phyloP scores from a whole-genome alignment of 495 filamentous ascomycete genomes.

The Hyaloscypha bicolor region DNA sequence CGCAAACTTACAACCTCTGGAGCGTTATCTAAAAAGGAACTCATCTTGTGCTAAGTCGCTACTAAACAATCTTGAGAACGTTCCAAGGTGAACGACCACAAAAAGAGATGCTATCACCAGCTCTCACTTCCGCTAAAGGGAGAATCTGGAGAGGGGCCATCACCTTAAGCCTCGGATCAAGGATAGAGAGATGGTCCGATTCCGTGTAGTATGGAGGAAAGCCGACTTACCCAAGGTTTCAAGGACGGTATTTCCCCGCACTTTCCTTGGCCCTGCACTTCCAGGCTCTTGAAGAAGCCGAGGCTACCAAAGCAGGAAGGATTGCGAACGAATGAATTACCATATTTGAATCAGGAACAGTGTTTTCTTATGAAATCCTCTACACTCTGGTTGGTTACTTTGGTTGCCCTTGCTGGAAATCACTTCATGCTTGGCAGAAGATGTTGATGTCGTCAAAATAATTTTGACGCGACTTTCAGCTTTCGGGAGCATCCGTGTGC shows the following conservation, averaged over 20 bases:
- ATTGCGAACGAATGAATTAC: background rate
- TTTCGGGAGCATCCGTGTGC: background rate
- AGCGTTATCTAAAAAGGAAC: conserved; percentile 14
- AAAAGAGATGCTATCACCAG: background rate
- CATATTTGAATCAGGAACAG: background rate
- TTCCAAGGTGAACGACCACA: background rate
- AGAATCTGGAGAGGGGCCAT: background rate
- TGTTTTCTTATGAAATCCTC: no score
- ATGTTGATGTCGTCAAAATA: background rate
- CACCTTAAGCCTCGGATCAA: background rate
- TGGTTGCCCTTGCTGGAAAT: no score
- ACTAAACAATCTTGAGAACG: background rate
- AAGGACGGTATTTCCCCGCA: conserved; percentile 1
- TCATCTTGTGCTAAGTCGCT: conserved; percentile 8
- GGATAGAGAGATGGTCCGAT: background rate
- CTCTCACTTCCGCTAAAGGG: background rate
- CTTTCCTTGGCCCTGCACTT: background rate
- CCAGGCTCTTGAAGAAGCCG: background rate
- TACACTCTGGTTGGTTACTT: no score
- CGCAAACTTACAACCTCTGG: conserved; percentile 16
- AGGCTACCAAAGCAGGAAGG: background rate
- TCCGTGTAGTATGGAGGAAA: background rate
- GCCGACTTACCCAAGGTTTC: background rate
- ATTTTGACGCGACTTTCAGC: background rate
- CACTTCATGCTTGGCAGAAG: background rate